A percentile compares a stretch with the other conserved stretches of the same genome.
phyloP scores from a whole-genome alignment of 306 rosid species.

The Prunus kanzakura region DNA sequence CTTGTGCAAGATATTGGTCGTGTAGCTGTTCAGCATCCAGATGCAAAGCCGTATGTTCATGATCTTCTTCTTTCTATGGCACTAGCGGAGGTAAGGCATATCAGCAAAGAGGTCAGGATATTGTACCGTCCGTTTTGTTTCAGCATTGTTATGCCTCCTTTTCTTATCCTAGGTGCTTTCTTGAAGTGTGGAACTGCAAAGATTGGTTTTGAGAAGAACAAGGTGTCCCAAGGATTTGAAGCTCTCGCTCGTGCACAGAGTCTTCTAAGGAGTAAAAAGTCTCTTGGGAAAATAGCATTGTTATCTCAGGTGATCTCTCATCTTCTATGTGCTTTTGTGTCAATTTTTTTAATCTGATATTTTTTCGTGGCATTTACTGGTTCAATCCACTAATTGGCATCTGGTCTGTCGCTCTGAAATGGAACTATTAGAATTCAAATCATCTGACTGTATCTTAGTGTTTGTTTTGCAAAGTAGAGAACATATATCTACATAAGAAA shows the following conservation, averaged over 20 bases:
- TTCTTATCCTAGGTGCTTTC: conserved; percentile 74
- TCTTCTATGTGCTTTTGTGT: conserved; percentile 5
- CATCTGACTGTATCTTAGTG: neutral
- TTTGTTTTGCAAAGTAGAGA: neutral
- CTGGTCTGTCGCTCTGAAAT: neutral
- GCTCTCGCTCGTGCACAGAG: conserved; percentile 98
- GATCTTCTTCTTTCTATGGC: conserved; percentile 94
- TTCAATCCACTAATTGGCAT: neutral
- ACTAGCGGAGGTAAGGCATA: conserved; percentile 82
- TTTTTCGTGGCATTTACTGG: neutral
- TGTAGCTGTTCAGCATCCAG: conserved; percentile 62
- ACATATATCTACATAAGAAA: neutral
- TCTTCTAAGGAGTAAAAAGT: conserved; percentile 73
- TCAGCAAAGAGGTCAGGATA: conserved; percentile 36
- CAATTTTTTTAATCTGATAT: conserved; percentile 1
- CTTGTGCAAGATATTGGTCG: conserved; percentile 74
- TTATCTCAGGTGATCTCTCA: conserved; percentile 58
- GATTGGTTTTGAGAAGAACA: conserved; percentile 80
- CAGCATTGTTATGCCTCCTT: conserved; percentile 48
- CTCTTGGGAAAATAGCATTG: conserved; percentile 73
- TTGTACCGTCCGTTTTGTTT: conserved; percentile 30
- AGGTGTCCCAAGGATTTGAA: conserved; percentile 41
- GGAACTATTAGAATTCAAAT: neutral
- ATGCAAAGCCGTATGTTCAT: conserved; percentile 71
- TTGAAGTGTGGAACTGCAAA: conserved; percentile 97